Base-by-base conservation (phyloP, 345 rosid genomes). In the Kernera saxatilis region DNA sequence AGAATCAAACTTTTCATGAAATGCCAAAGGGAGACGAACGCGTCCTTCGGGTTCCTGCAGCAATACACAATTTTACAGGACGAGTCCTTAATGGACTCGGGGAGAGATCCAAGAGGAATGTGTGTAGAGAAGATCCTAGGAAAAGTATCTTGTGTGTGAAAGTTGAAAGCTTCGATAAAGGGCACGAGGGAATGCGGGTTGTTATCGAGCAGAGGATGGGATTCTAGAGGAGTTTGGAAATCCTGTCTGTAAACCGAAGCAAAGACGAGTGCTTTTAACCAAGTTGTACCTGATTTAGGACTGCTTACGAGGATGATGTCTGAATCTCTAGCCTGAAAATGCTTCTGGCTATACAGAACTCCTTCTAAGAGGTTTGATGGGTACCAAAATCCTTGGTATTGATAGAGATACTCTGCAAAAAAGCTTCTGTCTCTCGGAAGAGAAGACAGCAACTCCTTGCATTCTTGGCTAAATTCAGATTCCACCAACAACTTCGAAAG, bases 251-350 rank as follows among this genome's bases (percentile, higher is more conserved):
- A 67, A 14, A 81, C 14, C 25, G 74, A 14, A 17, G 87, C 85
- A 62, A 82, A 84, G 11, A 67, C 65, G 0, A 88, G 21, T 11
- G 90, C 77, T 58, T 88, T 84, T 1, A 87, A 25, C 93, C 88
- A 87, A 7, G 88, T 84, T 29, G 90, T 77, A 50, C 90, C 93
- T 43, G 86, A 77, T 53, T 85, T 87, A 11, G 90, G 93, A 64
- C 69, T 73, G 46, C 86, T 78, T 43, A 77, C 80, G 0, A 88
- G 81, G 65, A 81, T 60, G 64, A 84, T 40, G 40, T 88, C 90
- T 23, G 78, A 39, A 17, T 75, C 72, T 2, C 23, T 68, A 13
- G 85, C 84, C 36, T 78, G 79, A 27, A 88, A 88, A 61, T 84
- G 70, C 10, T 64, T 69, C 45, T 82, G 88, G 72, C 79, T 80